Evolutionary conservation across 768 basidiomycete genomes (phyloP).

Genomic region (Mycena maculata): DNA sequence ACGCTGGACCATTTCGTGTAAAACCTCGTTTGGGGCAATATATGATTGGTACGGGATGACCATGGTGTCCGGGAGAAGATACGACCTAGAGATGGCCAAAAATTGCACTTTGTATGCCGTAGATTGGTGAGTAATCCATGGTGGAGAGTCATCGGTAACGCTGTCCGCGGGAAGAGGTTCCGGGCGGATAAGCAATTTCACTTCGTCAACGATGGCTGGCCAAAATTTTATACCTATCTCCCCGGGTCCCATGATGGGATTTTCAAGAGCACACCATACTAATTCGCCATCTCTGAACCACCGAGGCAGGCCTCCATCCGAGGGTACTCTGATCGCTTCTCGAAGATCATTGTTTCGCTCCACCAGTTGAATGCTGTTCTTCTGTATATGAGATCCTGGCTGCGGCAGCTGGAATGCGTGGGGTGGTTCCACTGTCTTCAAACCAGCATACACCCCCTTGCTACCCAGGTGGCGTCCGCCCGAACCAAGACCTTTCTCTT

Average conservation of each 20-base stretch:
- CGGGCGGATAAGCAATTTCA: conserved; percentile 60
- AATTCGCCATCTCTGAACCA: conserved; percentile 79
- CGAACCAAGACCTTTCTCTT: conserved; percentile 27
- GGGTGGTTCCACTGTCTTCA: conserved; percentile 50
- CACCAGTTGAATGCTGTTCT: conserved; percentile 61
- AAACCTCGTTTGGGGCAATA: conserved; percentile 62
- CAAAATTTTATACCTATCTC: conserved; percentile 71
- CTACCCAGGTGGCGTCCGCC: conserved; percentile 19
- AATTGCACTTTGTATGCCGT: conserved; percentile 73
- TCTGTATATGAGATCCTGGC: conserved; percentile 46
- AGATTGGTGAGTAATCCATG: conserved; percentile 20
- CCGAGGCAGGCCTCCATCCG: conserved; percentile 55
- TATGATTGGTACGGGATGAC: conserved; percentile 84
- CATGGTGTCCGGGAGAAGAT: conserved; percentile 62
- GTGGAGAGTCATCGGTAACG: conserved; percentile 1
- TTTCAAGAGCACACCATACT: conserved; percentile 72
- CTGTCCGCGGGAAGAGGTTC: conserved; percentile 40
- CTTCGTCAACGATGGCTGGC: conserved; percentile 77
- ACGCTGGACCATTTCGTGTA: conserved; percentile 59
- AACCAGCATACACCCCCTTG: conserved; percentile 49
- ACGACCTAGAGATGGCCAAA: conserved; percentile 64
- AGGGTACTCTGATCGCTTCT: conserved; percentile 59
- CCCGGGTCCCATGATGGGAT: conserved; percentile 58
- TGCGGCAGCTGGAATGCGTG: too few relatives aligned
- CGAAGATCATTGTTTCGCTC: conserved; percentile 76